Evolutionary conservation across 2,329 filamentous ascomycete species (phyloP).

Genomic region (Botrytis aclada): DNA sequence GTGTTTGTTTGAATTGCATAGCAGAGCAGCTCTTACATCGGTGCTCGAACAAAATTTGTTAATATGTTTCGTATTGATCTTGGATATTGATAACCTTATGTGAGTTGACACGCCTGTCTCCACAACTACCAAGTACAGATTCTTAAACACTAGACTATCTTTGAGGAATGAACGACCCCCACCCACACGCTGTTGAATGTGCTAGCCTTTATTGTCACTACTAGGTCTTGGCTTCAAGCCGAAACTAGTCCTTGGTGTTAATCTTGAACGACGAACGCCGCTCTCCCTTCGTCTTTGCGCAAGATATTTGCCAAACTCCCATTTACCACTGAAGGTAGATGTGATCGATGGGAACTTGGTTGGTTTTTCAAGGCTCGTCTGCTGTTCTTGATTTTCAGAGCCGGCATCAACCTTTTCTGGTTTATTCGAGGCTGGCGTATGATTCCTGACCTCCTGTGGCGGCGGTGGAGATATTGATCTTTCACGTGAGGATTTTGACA

Average conservation of each 20-base stretch:
- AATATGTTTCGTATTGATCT: not conserved
- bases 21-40: not conserved
- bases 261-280: not conserved
- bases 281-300: constrained; percentile 5
- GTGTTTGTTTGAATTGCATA: not conserved
- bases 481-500: not conserved
- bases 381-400: not conserved
- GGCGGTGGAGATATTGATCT: constrained; percentile 1
- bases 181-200: not conserved
- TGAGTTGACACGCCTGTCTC: not conserved
- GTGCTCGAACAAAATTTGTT: not conserved
- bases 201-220: not conserved
- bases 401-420: not conserved
- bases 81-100: not conserved
- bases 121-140: not conserved
- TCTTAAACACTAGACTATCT: not conserved
- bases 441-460: not conserved
- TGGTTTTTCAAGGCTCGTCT: not conserved
- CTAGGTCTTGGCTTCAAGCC: constrained; percentile 7
- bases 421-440: not conserved
- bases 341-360: not conserved
- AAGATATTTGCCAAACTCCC: constrained; percentile 13
- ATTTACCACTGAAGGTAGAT: not conserved
- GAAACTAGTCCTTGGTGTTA: constrained; percentile 10
- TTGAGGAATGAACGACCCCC: not conserved